These are phyloP conservation scores for Starmerella davenportii DNA, from an alignment of 805 yeast species.

Conservation along the genomic window DNA sequence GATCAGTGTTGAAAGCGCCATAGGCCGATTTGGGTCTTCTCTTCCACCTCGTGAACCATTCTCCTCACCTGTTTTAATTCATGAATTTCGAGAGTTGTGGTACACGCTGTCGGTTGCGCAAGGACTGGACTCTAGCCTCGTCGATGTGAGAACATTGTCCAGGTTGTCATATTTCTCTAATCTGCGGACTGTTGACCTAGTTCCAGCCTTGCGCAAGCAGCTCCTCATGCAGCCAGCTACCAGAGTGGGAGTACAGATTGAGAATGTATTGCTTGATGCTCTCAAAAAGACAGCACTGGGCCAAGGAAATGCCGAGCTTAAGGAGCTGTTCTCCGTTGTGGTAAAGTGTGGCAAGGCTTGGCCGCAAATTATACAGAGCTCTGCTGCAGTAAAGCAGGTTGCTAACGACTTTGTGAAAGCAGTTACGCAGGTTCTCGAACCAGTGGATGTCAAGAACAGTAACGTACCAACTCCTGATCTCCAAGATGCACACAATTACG, in stretches of 20 bases:
- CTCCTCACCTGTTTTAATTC: not conserved
- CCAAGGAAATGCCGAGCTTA: slow-evolving; percentile 6
- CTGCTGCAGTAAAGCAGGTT: not conserved
- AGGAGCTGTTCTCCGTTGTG: not conserved
- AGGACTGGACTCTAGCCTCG: not conserved
- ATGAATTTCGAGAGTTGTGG: slow-evolving; percentile 5
- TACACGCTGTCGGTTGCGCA: slow-evolving; percentile 2
- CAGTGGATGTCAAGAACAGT: too few relatives aligned
- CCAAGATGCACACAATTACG: too few relatives aligned
- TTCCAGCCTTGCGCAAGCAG: not conserved
- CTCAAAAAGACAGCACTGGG: slow-evolving; percentile 6
- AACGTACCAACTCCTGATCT: too few relatives aligned
- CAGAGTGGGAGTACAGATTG: slow-evolving; percentile 1
- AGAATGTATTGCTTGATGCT: slow-evolving; percentile 1
- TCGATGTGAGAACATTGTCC: not conserved
- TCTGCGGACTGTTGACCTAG: slow-evolving; percentile 1
- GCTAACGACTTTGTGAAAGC: too few relatives aligned
- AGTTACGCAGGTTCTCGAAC: too few relatives aligned
- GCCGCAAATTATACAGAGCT: slow-evolving; percentile 15
- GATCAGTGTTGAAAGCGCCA: not conserved
- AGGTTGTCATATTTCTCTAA: slow-evolving; percentile 2
- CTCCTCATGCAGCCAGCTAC: not conserved
- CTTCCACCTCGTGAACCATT: not conserved
- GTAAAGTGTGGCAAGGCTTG: slow-evolving; percentile 18
- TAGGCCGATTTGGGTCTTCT: not conserved